Evolutionary conservation across 768 basidiomycete species (phyloP).

Genomic region (Royoungia palumana): DNA sequence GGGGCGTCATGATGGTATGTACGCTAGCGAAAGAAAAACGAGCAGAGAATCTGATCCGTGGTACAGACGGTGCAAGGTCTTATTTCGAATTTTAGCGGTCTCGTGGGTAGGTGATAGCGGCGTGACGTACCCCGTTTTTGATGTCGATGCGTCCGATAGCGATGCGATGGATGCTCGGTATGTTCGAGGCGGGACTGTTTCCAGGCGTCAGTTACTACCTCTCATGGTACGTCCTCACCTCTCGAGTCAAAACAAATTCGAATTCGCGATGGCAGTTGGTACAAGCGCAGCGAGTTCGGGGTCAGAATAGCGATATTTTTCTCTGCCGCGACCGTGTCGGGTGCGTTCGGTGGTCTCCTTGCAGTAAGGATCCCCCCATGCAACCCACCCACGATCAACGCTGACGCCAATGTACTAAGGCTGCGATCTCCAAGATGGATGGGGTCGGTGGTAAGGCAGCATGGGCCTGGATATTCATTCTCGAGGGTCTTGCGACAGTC

Average conservation of each 20-base stretch:
- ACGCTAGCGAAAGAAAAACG: not conserved
- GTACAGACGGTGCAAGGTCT: conserved; percentile 68
- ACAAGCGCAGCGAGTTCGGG: conserved; percentile 72
- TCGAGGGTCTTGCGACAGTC: conserved; percentile 67
- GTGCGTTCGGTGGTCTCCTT: conserved; percentile 77
- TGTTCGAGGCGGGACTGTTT: conserved; percentile 54
- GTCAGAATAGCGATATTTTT: conserved; percentile 65
- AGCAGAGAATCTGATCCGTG: not conserved
- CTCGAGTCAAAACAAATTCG: not conserved
- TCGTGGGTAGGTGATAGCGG: conserved; percentile 48
- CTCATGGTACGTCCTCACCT: conserved; percentile 50
- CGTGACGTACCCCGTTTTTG: not conserved
- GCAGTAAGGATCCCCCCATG: conserved; percentile 42
- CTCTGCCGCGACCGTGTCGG: conserved; percentile 74
- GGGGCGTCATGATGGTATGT: conserved; percentile 73
- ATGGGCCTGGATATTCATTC: conserved; percentile 74
- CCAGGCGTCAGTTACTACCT: conserved; percentile 64
- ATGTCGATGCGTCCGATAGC: conserved; percentile 33
- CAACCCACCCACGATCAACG: not conserved
- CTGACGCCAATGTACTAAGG: conserved; percentile 25
- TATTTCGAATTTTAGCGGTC: conserved; percentile 63
- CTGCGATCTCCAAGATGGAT: conserved; percentile 68
- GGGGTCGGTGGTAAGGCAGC: conserved; percentile 65
- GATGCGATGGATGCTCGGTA: conserved; percentile 69
- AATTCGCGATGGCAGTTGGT: conserved; percentile 41